Evolutionary conservation across 2,329 filamentous ascomycete genomes (phyloP).

Genomic region (Talaromyces sp.): DNA sequence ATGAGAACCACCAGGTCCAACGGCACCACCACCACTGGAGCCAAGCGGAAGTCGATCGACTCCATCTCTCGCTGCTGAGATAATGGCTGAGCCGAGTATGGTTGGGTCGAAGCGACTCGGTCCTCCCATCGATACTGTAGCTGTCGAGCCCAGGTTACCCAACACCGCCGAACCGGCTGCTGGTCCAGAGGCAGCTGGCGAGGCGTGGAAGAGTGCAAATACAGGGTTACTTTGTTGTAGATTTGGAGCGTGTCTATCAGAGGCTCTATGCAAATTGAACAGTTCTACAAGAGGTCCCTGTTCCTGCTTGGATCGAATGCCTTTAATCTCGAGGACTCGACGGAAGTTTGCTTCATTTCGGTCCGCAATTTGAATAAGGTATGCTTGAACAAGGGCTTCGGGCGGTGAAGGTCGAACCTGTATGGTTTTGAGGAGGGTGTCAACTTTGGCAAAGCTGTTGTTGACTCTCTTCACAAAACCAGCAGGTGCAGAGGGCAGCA

Average conservation of each 20-base stretch:
- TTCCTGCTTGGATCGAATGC: slow-evolving; percentile 73
- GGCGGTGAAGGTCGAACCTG: slow-evolving; percentile 88
- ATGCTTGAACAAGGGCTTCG: slow-evolving; percentile 92
- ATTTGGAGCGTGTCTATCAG: slow-evolving; percentile 57
- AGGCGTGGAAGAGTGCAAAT: slow-evolving; percentile 45
- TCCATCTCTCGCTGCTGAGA: slow-evolving; percentile 81
- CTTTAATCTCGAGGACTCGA: slow-evolving; percentile 94
- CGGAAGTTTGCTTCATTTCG: slow-evolving; percentile 90
- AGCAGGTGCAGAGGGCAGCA: slow-evolving; percentile 51
- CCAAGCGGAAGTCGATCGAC: slow-evolving; percentile 61
- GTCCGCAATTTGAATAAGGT: slow-evolving; percentile 94
- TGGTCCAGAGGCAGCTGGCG: slow-evolving; percentile 13
- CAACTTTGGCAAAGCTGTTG: slow-evolving; percentile 76
- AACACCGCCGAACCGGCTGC: slow-evolving; percentile 35
- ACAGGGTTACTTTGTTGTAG: slow-evolving; percentile 66
- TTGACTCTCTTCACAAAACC: slow-evolving; percentile 82
- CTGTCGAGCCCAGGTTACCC: slow-evolving; percentile 39
- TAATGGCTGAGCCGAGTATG: slow-evolving; percentile 76
- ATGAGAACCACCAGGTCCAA: slow-evolving; percentile 18
- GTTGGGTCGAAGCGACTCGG: slow-evolving; percentile 69
- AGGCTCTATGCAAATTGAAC: slow-evolving; percentile 77
- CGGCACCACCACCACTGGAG: slow-evolving; percentile 26
- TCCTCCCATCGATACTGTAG: slow-evolving; percentile 37
- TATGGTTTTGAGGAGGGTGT: slow-evolving; percentile 89
- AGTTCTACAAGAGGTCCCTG: slow-evolving; percentile 79